Conservation (phyloP, 2,329 filamentous ascomycete species). For the Cercospora sp. region DNA sequence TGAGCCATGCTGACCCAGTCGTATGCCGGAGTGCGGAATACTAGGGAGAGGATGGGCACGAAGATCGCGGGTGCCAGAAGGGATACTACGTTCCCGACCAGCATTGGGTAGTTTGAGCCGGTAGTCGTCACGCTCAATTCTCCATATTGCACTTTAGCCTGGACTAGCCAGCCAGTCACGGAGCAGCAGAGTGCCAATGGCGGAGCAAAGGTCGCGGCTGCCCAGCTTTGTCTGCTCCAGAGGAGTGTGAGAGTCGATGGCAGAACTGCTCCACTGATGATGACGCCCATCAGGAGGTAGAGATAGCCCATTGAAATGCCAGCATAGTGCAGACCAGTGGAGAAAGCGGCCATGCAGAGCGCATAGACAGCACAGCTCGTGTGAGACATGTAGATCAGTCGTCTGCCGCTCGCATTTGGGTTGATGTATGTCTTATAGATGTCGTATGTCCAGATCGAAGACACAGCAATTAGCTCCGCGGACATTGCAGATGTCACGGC, state of each 20-base stretch:
- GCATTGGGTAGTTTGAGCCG: constrained; percentile 83
- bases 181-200: constrained; percentile 68
- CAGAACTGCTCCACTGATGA: constrained; percentile 75
- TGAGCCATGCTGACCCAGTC: constrained; percentile 81
- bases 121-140: constrained; percentile 70
- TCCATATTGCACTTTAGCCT: constrained; percentile 68
- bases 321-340: constrained; percentile 64
- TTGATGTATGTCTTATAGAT: constrained; percentile 86
- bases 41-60: constrained; percentile 71
- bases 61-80: constrained; percentile 75
- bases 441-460: constrained; percentile 85
- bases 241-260: constrained; percentile 77
- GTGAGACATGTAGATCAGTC: constrained; percentile 79
- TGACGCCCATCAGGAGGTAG: constrained; percentile 87
- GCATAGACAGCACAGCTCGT: constrained; percentile 72
- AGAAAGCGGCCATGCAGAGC: constrained; percentile 73
- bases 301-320: constrained; percentile 82
- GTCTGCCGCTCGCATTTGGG: constrained; percentile 70
- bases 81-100: constrained; percentile 81
- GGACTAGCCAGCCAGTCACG: constrained; percentile 76
- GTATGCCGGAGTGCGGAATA: constrained; percentile 72
- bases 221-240: constrained; percentile 77
- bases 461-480: constrained; percentile 82
- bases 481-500: constrained; percentile 83
- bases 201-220: constrained; percentile 69